phyloP scores from a whole-genome alignment of 192 early-diverging fungal genomes.

The Diversispora epigaea region DNA sequence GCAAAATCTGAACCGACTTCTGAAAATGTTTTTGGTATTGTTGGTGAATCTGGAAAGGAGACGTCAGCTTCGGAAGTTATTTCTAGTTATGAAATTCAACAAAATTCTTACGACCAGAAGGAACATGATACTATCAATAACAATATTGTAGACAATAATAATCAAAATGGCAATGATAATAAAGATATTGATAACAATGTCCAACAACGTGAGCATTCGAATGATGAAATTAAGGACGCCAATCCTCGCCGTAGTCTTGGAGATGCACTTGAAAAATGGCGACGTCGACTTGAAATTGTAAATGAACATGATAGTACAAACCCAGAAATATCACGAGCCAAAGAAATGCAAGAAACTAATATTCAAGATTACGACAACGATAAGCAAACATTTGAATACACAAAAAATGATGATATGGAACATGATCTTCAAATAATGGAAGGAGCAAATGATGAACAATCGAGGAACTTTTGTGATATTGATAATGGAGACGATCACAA shows the following conservation, averaged over 20 bases:
- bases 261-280: conserved; percentile 93
- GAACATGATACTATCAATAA: background rate
- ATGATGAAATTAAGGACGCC: conserved; percentile 50
- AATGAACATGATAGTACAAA: conserved; percentile 39
- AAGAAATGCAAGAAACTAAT: conserved; percentile 44
- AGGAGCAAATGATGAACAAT: conserved; percentile 66
- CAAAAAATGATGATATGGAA: conserved; percentile 73
- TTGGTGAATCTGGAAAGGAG: conserved; percentile 61
- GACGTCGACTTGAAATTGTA: conserved; percentile 75
- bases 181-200: conserved; percentile 40
- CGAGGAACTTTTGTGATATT: conserved; percentile 62
- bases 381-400: conserved; percentile 70
- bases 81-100: no score
- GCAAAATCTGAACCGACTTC: conserved; percentile 49
- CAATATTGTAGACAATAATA: background rate
- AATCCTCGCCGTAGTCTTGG: conserved; percentile 91
- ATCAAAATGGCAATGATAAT: conserved; percentile 21
- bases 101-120: background rate
- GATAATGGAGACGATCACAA: conserved; percentile 60
- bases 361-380: conserved; percentile 52
- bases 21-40: conserved; percentile 67
- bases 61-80: conserved; percentile 6
- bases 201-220: conserved; percentile 44
- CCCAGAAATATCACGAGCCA: conserved; percentile 35
- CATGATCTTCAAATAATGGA: conserved; percentile 76